Percentiles rank a stretch among this genome's conserved stretches.
phyloP scores from a whole-genome alignment of 2,329 filamentous ascomycete genomes.

The Aspergillus sp. region DNA sequence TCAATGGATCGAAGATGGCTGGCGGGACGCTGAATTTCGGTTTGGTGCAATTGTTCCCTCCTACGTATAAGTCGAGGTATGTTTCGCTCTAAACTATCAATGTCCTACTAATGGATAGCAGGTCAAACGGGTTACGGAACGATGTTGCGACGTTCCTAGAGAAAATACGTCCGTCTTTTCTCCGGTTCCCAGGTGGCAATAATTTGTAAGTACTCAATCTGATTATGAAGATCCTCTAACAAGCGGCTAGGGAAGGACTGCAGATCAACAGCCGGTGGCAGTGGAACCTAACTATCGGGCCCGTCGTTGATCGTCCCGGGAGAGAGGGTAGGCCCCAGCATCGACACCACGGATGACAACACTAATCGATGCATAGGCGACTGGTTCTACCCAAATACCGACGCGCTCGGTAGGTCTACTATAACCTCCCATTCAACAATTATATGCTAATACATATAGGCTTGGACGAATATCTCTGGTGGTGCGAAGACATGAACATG shows the following conservation, averaged over 20 bases:
- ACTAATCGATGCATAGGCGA: conserved; percentile 29
- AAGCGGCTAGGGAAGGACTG: conserved; percentile 26
- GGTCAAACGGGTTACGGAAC: conserved; percentile 57
- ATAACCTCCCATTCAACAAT: no score
- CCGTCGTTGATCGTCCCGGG: conserved; percentile 52
- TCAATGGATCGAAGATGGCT: conserved; percentile 27
- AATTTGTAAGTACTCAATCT: conserved; percentile 49
- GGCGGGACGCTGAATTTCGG: conserved; percentile 29
- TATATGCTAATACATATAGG: neutral
- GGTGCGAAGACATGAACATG: conserved; percentile 63
- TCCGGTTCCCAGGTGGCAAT: conserved; percentile 68
- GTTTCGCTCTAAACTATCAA: neutral
- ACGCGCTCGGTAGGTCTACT: conserved; percentile 54
- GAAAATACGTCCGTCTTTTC: conserved; percentile 57
- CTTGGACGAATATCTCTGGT: conserved; percentile 61
- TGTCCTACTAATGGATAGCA: neutral
- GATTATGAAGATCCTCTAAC: neutral
- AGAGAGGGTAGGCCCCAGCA: conserved; percentile 41
- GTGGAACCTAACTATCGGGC: conserved; percentile 49
- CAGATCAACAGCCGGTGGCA: conserved; percentile 36
- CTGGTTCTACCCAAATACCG: conserved; percentile 64
- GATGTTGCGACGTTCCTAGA: conserved; percentile 59
- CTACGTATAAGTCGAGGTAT: conserved; percentile 27
- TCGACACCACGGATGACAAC: neutral
- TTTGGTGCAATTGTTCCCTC: conserved; percentile 30